Percentiles rank a stretch among this genome's conserved stretches.
Conservation (phyloP, 176 grass and related monocot species). For the Oryza rufipogon region DNA sequence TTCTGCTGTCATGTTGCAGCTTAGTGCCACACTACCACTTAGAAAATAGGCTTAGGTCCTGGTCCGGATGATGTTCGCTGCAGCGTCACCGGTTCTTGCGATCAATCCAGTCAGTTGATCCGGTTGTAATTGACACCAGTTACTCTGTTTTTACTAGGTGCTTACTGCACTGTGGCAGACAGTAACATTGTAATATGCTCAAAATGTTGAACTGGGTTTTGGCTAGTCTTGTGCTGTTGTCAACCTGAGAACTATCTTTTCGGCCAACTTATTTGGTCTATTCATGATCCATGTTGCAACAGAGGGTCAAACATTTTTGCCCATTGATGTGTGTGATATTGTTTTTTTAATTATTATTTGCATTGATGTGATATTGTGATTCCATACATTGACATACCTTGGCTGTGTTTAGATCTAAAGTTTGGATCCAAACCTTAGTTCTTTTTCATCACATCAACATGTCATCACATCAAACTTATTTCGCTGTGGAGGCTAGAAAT, state of each 20-base stretch:
- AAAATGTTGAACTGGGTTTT: slow-evolving; percentile 13
- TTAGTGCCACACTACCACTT: slow-evolving; percentile 30
- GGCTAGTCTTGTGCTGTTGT: slow-evolving; percentile 5
- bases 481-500: too few relatives aligned
- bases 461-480: too few relatives aligned
- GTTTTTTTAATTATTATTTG: too few relatives aligned
- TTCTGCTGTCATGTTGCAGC: background rate
- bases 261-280: background rate
- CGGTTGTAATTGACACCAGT: slow-evolving; percentile 26
- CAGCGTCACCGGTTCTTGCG: slow-evolving; percentile 16
- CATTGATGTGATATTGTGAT: background rate
- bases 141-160: slow-evolving; percentile 16
- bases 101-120: slow-evolving; percentile 51
- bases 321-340: background rate
- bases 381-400: background rate
- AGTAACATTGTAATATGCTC: slow-evolving; percentile 26
- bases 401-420: too few relatives aligned
- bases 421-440: too few relatives aligned
- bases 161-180: slow-evolving; percentile 33
- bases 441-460: too few relatives aligned
- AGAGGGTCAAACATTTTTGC: background rate
- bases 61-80: slow-evolving; percentile 29
- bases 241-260: background rate
- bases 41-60: slow-evolving; percentile 25
- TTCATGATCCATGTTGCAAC: slow-evolving; percentile 7